A percentile compares a stretch with the other conserved stretches of the same genome.
phyloP scores from a whole-genome alignment of 441 rosid species.

The Populus hybrid region DNA sequence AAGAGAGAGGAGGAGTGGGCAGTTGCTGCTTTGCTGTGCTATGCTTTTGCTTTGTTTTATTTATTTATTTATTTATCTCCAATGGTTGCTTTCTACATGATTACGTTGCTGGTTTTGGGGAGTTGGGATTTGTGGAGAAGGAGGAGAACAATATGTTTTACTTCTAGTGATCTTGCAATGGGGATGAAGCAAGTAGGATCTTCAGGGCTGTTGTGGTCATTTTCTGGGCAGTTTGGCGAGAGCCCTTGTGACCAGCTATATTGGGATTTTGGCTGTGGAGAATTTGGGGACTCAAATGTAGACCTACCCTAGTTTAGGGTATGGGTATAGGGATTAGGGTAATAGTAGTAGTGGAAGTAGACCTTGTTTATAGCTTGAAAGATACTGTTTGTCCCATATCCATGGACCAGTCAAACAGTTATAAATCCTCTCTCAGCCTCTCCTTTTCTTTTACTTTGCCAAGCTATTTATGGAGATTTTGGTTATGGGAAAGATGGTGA shows the following conservation, averaged over 20 bases:
- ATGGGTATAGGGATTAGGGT: background rate
- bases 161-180: background rate
- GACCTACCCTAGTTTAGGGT: conserved; percentile 3
- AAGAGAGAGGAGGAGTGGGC: background rate
- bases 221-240: no score
- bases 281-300: background rate
- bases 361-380: background rate
- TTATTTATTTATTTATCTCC: conserved; percentile 4
- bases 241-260: no score
- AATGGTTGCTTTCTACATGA: background rate
- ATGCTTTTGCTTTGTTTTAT: conserved; percentile 13
- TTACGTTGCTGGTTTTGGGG: background rate
- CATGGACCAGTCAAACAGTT: background rate
- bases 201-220: background rate
- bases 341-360: background rate
- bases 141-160: background rate
- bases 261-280: background rate
- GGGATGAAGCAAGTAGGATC: background rate
- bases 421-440: no score
- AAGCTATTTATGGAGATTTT: no score
- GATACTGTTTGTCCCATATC: background rate
- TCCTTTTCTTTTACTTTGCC: no score
- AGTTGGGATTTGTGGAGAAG: background rate
- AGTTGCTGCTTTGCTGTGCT: conserved; percentile 4
- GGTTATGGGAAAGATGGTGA: no score